Percentiles rank a stretch among this genome's conserved stretches.
Evolutionary conservation across 129 eudicot species (phyloP).

Genomic region (Flaveria bidentis): DNA sequence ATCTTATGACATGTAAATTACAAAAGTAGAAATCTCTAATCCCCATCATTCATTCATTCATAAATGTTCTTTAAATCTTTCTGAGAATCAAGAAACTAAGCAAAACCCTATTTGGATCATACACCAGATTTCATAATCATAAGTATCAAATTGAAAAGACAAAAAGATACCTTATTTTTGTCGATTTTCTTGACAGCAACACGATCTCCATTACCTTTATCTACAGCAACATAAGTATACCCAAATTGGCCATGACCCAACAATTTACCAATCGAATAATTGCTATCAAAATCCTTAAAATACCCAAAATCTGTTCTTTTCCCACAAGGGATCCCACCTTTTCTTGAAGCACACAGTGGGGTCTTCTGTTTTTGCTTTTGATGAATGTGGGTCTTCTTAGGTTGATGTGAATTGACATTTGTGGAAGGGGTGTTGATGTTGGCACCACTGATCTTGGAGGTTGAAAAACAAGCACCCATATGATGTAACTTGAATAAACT

Average conservation of each 20-base stretch:
- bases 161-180: conserved; percentile 69
- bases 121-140: no score
- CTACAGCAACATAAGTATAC: conserved; percentile 85
- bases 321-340: conserved; percentile 62
- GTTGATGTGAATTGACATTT: background rate
- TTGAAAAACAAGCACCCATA: conserved; percentile 44
- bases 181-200: conserved; percentile 98
- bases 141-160: background rate
- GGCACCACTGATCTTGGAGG: conserved; percentile 40
- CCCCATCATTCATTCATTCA: conserved; percentile 4
- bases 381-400: conserved; percentile 21
- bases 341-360: conserved; percentile 22
- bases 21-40: background rate
- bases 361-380: background rate
- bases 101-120: background rate
- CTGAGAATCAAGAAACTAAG: conserved; percentile 4
- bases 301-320: conserved; percentile 93
- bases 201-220: conserved; percentile 81
- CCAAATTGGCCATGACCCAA: conserved; percentile 99
- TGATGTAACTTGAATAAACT: conserved; percentile 17
- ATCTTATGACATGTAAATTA: conserved; percentile 1
- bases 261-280: conserved; percentile 73
- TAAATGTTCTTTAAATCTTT: background rate
- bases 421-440: conserved; percentile 31
- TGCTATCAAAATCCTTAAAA: conserved; percentile 68